Percentiles rank a stretch among this genome's conserved stretches.
phyloP scores from a whole-genome alignment of 306 rosid species.

The Glycine tomentella region DNA sequence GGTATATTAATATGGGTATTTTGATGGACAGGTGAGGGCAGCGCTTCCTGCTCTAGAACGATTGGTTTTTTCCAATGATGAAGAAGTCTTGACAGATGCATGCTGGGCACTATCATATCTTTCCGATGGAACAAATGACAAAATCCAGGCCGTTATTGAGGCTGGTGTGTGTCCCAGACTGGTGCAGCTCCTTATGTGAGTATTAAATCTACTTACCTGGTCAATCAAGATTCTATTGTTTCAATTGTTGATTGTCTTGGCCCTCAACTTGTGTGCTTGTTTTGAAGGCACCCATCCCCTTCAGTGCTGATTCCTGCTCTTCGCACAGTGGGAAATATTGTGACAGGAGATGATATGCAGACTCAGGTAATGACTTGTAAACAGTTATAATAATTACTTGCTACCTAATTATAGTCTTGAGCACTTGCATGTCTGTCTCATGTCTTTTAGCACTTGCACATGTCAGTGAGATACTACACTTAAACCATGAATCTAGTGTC shows the following conservation, averaged over 20 bases:
- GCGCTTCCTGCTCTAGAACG: slow-evolving; percentile 96
- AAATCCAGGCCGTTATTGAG: slow-evolving; percentile 93
- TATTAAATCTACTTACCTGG: slow-evolving; percentile 20
- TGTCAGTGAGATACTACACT: not conserved
- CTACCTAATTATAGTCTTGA: slow-evolving; percentile 1
- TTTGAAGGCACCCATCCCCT: slow-evolving; percentile 84
- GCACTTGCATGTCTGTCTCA: not conserved
- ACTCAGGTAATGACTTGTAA: slow-evolving; percentile 70
- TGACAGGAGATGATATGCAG: slow-evolving; percentile 87
- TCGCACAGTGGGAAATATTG: slow-evolving; percentile 95
- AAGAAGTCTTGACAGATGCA: slow-evolving; percentile 90
- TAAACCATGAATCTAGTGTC: slow-evolving; percentile 5
- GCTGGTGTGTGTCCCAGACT: slow-evolving; percentile 81
- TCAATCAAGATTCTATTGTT: not conserved
- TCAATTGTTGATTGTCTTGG: not conserved
- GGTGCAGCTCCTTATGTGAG: slow-evolving; percentile 90
- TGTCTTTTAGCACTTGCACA: not conserved
- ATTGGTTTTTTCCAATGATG: slow-evolving; percentile 85
- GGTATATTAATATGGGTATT: slow-evolving; percentile 14
- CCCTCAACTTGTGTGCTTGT: slow-evolving; percentile 31
- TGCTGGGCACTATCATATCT: slow-evolving; percentile 95
- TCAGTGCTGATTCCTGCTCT: slow-evolving; percentile 91
- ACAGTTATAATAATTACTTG: not conserved
- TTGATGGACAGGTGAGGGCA: slow-evolving; percentile 73
- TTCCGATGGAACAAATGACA: slow-evolving; percentile 93